Evolutionary conservation across 106 monocot species (phyloP), one percentile per base, ranked within the genome.

Genomic region (Gastrodia elata): DNA sequence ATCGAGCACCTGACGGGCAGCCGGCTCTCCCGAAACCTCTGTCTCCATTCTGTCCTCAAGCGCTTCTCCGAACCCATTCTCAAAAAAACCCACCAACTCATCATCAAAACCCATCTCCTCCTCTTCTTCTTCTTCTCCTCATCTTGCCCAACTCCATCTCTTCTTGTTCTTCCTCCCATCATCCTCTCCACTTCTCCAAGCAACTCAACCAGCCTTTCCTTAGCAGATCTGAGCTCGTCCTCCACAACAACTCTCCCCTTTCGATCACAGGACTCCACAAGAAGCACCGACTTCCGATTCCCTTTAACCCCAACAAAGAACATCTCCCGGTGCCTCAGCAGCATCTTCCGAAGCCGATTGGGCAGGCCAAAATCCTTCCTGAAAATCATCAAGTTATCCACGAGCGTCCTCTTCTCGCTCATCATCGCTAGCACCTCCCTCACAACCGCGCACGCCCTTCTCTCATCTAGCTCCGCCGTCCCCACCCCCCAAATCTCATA

Each of bases 251-350:
- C 58, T 75, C 57, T 76, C 36, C 97, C 97, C 36, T 83, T 75
- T 7, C 86, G 88, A 59, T 97, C 88, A 46, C 87, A 97, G 0
- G 86, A 90, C 77, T 97, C 97, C 27, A 88, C 88, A 64, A 97
- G 58, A 78, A 90, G 93, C 69, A 97, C 97, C 11, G 97, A 93
- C 74, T 97, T 78, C 56, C 97, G 82, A 81, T 76, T 33, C 74
- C 97, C 97, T 75, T 90, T 93, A 0, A 97, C n/a, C 52, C 97
- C 93, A n/a, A 97, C 88, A 55, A 93, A 97, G 79, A 97, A 97
- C 90, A 97, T 76, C 80, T 97, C 97, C 52, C 93, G 97, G 69
- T 97, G 97, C 10, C 97, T 74, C 41, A 93, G 77, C 75, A 97
- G 80, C 93, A 97, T 46, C 20, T 74, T 86, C 35, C 88, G 36